Conservation (phyloP, 495 filamentous ascomycete genomes). For the Cladorrhinum samala region DNA sequence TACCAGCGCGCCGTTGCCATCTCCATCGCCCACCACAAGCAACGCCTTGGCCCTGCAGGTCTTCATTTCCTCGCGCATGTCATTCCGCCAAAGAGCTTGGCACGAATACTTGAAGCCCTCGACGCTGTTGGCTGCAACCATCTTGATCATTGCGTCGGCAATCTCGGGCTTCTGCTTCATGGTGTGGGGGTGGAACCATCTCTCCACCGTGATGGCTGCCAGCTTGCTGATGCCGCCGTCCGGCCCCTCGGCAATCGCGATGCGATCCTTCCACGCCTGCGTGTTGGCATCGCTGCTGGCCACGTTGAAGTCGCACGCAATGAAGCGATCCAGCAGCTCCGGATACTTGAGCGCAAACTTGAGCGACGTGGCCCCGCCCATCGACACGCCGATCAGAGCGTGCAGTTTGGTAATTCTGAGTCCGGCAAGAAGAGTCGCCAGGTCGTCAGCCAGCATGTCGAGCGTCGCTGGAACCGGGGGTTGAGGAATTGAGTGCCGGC, state of each 20-base stretch:
- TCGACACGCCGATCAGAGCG: conserved; percentile 63
- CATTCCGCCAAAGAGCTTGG: conserved; percentile 69
- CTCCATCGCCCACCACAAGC: conserved; percentile 63
- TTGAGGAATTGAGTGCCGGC: conserved; percentile 47
- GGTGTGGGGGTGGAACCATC: conserved; percentile 67
- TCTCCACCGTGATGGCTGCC: conserved; percentile 58
- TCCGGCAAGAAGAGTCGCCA: conserved; percentile 51
- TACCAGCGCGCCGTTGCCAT: conserved; percentile 61
- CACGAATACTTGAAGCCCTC: conserved; percentile 64
- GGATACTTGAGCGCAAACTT: conserved; percentile 65
- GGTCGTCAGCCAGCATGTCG: conserved; percentile 60
- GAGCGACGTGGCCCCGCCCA: conserved; percentile 70
- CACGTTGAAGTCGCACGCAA: conserved; percentile 74
- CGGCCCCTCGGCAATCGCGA: conserved; percentile 57
- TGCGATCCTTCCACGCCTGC: conserved; percentile 70
- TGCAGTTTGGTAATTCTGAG: conserved; percentile 56
- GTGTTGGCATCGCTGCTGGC: conserved; percentile 61
- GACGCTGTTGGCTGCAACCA: conserved; percentile 58
- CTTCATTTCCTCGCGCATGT: conserved; percentile 60
- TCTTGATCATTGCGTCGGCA: conserved; percentile 43
- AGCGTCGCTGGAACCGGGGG: conserved; percentile 44
- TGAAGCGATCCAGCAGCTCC: conserved; percentile 49
- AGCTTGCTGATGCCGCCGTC: conserved; percentile 51
- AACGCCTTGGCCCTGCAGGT: conserved; percentile 51
- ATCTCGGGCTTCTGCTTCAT: conserved; percentile 45